Percentiles rank a stretch among this genome's conserved stretches.
These are phyloP conservation scores for Fusarium verticillioides DNA, from an alignment of 2,329 filamentous ascomycete genomes.

Conservation along the genomic window DNA sequence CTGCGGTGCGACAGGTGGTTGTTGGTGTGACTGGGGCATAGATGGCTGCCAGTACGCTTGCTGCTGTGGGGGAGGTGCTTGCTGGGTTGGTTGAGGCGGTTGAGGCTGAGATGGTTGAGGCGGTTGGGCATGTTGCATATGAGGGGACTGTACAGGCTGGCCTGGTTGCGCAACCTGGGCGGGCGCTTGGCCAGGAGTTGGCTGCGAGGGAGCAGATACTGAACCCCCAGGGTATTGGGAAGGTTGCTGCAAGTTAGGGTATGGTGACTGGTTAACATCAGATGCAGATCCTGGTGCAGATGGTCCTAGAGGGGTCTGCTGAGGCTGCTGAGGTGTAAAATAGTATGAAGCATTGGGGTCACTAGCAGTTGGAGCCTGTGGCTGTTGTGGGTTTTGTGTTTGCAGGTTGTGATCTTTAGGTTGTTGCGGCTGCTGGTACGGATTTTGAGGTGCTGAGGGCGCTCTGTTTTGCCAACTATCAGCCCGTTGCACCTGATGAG, in stretches of 20 bases:
- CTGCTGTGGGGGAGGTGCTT: constrained; percentile 47
- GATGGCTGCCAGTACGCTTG: constrained; percentile 53
- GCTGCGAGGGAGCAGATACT: constrained; percentile 49
- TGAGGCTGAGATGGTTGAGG: constrained; percentile 45
- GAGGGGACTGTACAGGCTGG: constrained; percentile 38
- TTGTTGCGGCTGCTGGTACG: constrained; percentile 37
- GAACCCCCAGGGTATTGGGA: constrained; percentile 59
- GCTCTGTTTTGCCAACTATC: constrained; percentile 63
- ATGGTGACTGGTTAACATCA: constrained; percentile 61
- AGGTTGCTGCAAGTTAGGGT: constrained; percentile 62
- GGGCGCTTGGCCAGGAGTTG: constrained; percentile 48
- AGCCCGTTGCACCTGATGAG: constrained; percentile 59
- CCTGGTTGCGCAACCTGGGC: constrained; percentile 37
- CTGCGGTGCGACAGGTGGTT: constrained; percentile 51
- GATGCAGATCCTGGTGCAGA: constrained; percentile 53
- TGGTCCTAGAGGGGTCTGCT: constrained; percentile 52
- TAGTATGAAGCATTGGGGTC: constrained; percentile 70
- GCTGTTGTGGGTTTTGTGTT: constrained; percentile 47
- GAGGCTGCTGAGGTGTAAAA: constrained; percentile 57
- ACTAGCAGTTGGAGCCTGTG: constrained; percentile 45
- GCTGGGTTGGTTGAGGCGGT: constrained; percentile 45
- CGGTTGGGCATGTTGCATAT: constrained; percentile 46
- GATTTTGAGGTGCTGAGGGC: constrained; percentile 52
- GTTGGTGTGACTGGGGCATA: constrained; percentile 46
- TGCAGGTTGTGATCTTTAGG: constrained; percentile 43